These are phyloP conservation scores for Malus hybrid DNA, from an alignment of 331 rosid genomes.

Conservation along the genomic window DNA sequence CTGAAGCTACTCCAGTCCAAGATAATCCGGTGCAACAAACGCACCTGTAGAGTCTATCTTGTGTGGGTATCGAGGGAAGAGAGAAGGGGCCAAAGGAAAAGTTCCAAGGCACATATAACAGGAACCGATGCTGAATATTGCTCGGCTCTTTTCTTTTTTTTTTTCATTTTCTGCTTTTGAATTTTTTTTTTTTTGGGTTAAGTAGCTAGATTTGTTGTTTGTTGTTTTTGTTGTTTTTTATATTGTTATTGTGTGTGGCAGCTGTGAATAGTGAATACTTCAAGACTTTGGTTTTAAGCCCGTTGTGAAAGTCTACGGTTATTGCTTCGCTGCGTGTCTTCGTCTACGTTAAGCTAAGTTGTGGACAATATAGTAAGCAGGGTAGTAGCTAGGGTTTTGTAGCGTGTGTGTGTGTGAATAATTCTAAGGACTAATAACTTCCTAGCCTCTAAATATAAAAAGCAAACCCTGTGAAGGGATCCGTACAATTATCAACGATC, in stretches of 20 bases:
- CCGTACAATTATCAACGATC: neutral
- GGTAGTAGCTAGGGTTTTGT: neutral
- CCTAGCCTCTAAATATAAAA: neutral
- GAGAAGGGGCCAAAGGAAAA: slow-evolving; percentile 68
- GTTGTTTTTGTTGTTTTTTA: slow-evolving; percentile 36
- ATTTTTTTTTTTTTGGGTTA: slow-evolving; percentile 43
- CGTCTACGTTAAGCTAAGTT: neutral
- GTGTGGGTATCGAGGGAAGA: slow-evolving; percentile 49
- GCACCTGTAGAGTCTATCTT: neutral
- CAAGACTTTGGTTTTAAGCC: slow-evolving; percentile 39
- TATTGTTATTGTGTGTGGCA: slow-evolving; percentile 20
- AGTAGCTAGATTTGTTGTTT: slow-evolving; percentile 48
- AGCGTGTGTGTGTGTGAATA: neutral
- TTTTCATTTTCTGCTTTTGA: neutral
- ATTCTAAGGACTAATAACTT: neutral
- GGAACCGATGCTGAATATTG: slow-evolving; percentile 48
- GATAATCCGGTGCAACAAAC: too few relatives aligned
- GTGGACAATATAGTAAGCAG: slow-evolving; percentile 1
- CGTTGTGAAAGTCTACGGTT: slow-evolving; percentile 38
- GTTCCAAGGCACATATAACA: slow-evolving; percentile 53
- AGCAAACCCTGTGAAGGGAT: neutral
- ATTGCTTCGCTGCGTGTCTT: slow-evolving; percentile 5
- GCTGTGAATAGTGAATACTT: slow-evolving; percentile 36
- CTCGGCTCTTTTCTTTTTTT: too few relatives aligned
- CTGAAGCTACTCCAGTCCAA: too few relatives aligned